Conservation (phyloP, 768 basidiomycete species). For the Pisolithus tinctorius region DNA sequence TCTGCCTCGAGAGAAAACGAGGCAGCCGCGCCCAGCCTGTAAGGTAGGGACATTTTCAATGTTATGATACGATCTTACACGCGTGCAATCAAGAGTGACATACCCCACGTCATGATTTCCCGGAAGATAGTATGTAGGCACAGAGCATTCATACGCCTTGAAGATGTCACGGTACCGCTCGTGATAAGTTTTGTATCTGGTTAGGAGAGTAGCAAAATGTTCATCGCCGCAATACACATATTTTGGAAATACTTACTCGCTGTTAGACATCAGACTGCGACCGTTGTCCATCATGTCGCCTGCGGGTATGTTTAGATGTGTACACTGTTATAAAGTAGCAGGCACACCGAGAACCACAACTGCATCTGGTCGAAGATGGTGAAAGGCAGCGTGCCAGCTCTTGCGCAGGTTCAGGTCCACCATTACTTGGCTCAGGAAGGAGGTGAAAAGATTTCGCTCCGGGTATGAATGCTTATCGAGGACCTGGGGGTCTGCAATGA, state of each 20-base stretch:
- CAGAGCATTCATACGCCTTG: conserved; percentile 30
- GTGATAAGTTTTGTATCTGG: conserved; percentile 71
- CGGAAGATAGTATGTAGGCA: conserved; percentile 66
- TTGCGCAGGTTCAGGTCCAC: conserved; percentile 83
- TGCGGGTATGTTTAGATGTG: conserved; percentile 1
- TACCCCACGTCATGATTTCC: conserved; percentile 92
- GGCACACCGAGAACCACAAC: conserved; percentile 70
- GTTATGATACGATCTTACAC: conserved; percentile 1
- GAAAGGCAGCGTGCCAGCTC: conserved; percentile 65
- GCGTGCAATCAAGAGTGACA: conserved; percentile 12
- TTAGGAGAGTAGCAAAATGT: conserved; percentile 3
- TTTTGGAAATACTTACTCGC: conserved; percentile 50
- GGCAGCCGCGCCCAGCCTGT: conserved; percentile 23
- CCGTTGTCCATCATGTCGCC: conserved; percentile 88
- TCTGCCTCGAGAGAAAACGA: conserved; percentile 37
- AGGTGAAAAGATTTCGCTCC: conserved; percentile 45
- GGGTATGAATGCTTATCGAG: conserved; percentile 73
- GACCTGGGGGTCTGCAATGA: conserved; percentile 86
- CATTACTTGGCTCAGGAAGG: conserved; percentile 53
- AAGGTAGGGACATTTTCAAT: background rate
- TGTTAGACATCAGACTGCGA: conserved; percentile 51
- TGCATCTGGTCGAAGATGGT: conserved; percentile 51
- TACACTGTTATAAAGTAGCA: background rate
- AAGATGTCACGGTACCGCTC: conserved; percentile 70
- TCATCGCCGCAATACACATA: background rate